These are phyloP conservation scores for Plasmodium chabaudi DNA, from an alignment of 169 alveolate genomes.

Conservation along the genomic window DNA sequence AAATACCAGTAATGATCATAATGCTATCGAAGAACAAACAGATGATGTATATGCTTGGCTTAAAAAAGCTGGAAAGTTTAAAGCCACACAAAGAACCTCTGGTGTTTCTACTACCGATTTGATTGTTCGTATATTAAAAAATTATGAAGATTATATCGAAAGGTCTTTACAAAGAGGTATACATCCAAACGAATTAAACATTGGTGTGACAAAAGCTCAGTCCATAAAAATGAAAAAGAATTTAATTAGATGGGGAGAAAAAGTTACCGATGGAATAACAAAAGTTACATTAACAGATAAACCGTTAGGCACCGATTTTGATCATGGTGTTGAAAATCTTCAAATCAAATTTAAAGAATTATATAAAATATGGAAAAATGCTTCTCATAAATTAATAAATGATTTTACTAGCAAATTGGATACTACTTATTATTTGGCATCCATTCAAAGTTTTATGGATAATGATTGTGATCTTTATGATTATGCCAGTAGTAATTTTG, in stretches of 20 bases:
- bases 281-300: conserved; percentile 92
- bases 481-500: conserved; percentile 48
- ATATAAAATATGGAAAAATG: conserved; percentile 75
- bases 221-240: conserved; percentile 91
- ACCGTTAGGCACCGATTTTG: conserved; percentile 79
- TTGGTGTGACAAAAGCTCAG: conserved; percentile 92
- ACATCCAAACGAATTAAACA: conserved; percentile 93
- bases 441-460: conserved; percentile 47
- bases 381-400: conserved; percentile 66
- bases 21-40: conserved; percentile 68
- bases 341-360: conserved; percentile 71
- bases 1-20: neutral
- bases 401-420: conserved; percentile 74
- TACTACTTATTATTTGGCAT: conserved; percentile 49
- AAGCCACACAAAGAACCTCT: conserved; percentile 92
- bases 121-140: conserved; percentile 93
- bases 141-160: conserved; percentile 95
- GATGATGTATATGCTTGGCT: conserved; percentile 92
- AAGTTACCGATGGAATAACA: conserved; percentile 89
- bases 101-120: conserved; percentile 97
- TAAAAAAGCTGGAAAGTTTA: conserved; percentile 90
- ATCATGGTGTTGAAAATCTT: conserved; percentile 73
- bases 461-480: conserved; percentile 35
- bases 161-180: conserved; percentile 95
- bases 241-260: conserved; percentile 90